Evolutionary conservation across 139 green algal species (phyloP).

Genomic region (Volvox africanus): DNA sequence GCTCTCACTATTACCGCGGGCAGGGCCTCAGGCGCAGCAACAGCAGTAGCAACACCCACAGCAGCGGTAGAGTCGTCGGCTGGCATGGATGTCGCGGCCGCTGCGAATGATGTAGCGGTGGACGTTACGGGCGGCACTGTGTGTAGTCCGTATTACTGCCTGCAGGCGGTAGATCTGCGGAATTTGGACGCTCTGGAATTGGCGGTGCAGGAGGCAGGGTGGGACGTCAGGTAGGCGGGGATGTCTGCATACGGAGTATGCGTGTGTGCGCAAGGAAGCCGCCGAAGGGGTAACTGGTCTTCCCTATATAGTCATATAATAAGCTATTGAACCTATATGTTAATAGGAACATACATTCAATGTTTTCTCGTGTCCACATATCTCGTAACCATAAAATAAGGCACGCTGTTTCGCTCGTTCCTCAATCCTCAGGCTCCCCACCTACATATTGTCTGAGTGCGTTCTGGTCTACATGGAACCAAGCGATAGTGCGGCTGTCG

Average conservation of each 20-base stretch:
- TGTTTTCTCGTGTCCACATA: neutral
- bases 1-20: neutral
- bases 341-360: too few relatives aligned
- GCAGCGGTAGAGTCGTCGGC: neutral
- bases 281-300: neutral
- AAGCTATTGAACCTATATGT: too few relatives aligned
- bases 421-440: slow-evolving; percentile 53
- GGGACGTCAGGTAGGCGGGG: slow-evolving; percentile 60
- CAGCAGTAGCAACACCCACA: neutral
- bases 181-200: slow-evolving; percentile 55
- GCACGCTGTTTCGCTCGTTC: neutral
- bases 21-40: neutral
- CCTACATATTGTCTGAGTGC: slow-evolving; percentile 86
- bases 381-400: too few relatives aligned
- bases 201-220: slow-evolving; percentile 62
- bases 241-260: too few relatives aligned
- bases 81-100: neutral
- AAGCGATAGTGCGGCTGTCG: slow-evolving; percentile 62
- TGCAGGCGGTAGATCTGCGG: slow-evolving; percentile 81
- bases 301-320: too few relatives aligned
- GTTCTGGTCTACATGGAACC: slow-evolving; percentile 93
- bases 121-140: slow-evolving; percentile 50
- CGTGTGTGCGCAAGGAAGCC: neutral
- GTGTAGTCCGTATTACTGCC: slow-evolving; percentile 62
- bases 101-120: neutral